Base-by-base conservation (phyloP, 2,329 filamentous ascomycete species). In the Nothophoma quercina region DNA sequence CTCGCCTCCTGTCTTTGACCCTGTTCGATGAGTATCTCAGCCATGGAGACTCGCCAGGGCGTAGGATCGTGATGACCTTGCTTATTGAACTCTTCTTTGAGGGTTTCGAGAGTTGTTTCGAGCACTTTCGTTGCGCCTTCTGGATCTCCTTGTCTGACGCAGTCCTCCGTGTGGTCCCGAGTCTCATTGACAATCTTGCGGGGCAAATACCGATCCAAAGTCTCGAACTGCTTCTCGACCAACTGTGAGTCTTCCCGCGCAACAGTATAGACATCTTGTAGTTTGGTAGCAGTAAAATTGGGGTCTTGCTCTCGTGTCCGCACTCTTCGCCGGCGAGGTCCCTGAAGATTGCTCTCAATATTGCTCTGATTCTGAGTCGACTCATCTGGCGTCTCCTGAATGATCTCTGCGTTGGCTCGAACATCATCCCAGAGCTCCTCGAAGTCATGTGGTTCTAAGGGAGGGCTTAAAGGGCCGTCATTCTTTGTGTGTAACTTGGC, bases 1-100 rank as follows among this genome's bases (percentile, higher is more conserved):
- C 41, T 26, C 7, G 41, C 41, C 21, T 44, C 41, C 7, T 28
- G 32, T 34, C 30, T 18, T 7, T 22, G 41, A 9, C 41, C 41
- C 13, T 44, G 41, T n/a, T 44, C 41, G 7, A 44, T 44, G 5
- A 44, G 30, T 5, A 44, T 45, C 16, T 45, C 42, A 13, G 32
- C 42, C 5, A 36, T 19, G 2, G 42, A 36, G 16, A 45, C 13
- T 13, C 29, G 15, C 32, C 42, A 45, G 21, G 32, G 42, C 2
- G 32, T 35, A 9, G n/a, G 7, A 15, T 45, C 8, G 25, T 19
- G 18, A 21, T 45, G n/a, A n/a, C n/a, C n/a, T n/a, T n/a, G n/a
- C n/a, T 25, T 28, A 7, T 21, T 13, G 16, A 36, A 13, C 7
- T 29, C 16, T 2, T 22, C 3, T 3, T 15, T 28, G 8, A 45